Evolutionary conservation across 805 yeast species (phyloP).

Genomic region (Saccharomycopsis selenospora): DNA sequence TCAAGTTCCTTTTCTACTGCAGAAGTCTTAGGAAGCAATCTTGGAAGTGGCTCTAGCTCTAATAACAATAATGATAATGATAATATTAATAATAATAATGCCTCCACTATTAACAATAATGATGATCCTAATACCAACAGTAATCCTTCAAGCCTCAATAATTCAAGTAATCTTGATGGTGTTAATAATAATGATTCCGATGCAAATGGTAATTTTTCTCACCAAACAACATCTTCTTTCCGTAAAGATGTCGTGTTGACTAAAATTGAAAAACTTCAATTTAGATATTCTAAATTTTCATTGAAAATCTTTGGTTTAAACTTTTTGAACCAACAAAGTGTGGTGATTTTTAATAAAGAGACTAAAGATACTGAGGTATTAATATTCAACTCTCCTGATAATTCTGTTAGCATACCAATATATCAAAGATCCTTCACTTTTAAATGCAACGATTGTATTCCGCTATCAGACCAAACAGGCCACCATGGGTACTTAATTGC

Average conservation of each 20-base stretch:
- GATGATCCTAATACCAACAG: neutral
- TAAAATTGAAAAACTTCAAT: constrained; percentile 38
- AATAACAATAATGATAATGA: constrained; percentile 1
- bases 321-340: constrained; percentile 51
- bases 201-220: neutral
- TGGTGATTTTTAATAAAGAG: constrained; percentile 44
- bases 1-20: constrained; percentile 25
- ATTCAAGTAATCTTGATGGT: neutral
- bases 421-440: constrained; percentile 30
- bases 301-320: constrained; percentile 34
- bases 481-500: constrained; percentile 42
- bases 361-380: constrained; percentile 42
- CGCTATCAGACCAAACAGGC: constrained; percentile 28
- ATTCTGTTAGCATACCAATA: constrained; percentile 29
- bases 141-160: neutral
- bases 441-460: constrained; percentile 35
- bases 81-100: constrained; percentile 21
- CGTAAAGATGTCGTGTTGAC: constrained; percentile 69
- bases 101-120: neutral
- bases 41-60: constrained; percentile 8
- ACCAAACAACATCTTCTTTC: constrained; percentile 32
- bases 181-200: neutral
- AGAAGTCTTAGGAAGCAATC: constrained; percentile 20
- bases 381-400: constrained; percentile 33
- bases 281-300: constrained; percentile 27